Evolutionary conservation across 352 stramenopile species (phyloP).

Genomic region (Globisporangium mamillatum): DNA sequence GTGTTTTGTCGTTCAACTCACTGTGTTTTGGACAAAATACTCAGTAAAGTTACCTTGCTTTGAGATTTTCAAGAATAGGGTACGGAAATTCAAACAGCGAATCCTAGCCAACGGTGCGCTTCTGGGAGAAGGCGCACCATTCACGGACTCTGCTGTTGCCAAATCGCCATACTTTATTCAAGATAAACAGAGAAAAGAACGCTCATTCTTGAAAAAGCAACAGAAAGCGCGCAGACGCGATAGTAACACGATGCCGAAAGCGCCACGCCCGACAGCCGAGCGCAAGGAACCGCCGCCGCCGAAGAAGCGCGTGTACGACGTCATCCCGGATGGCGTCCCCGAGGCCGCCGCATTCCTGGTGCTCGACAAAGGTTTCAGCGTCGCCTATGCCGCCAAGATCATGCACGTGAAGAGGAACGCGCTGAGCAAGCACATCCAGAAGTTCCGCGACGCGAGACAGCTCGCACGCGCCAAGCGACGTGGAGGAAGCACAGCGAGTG

Average conservation of each 20-base stretch:
- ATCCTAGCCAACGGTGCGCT: neutral
- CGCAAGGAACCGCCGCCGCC: neutral
- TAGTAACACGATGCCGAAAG: constrained; percentile 1
- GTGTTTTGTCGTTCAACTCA: neutral
- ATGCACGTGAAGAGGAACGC: constrained; percentile 12
- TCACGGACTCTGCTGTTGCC: neutral
- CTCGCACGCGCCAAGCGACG: neutral
- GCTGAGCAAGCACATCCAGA: constrained; percentile 13
- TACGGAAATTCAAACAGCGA: neutral
- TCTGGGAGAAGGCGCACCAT: neutral
- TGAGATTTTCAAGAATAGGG: neutral
- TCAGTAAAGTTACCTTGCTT: neutral
- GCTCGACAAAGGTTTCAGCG: constrained; percentile 6
- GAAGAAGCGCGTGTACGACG: constrained; percentile 10
- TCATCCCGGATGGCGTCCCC: constrained; percentile 10
- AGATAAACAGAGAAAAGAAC: neutral
- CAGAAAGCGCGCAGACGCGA: neutral
- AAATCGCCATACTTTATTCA: constrained; percentile 6
- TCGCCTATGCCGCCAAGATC: constrained; percentile 13
- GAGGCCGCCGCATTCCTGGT: constrained; percentile 13
- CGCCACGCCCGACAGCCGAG: neutral
- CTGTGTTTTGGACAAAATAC: neutral
- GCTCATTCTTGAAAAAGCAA: neutral
- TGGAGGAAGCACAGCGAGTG: neutral
- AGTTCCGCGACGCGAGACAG: constrained; percentile 13